These are phyloP conservation scores for Rhodosporidiobolus odoratus DNA, from an alignment of 768 basidiomycete species.

Conservation along the genomic window DNA sequence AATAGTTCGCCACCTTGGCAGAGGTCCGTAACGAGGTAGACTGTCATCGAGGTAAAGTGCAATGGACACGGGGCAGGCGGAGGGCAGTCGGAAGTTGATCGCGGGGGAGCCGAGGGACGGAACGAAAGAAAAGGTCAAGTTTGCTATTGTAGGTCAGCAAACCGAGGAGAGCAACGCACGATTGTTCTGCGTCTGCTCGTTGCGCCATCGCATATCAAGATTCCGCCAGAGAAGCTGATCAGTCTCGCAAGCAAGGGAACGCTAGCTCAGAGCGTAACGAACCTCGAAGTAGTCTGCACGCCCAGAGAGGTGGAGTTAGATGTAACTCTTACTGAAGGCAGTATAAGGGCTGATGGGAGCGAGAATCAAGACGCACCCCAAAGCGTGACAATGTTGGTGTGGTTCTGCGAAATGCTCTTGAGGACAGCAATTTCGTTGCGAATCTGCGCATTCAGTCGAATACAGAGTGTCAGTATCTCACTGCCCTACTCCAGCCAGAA, in stretches of 20 bases:
- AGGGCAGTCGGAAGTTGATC: not conserved
- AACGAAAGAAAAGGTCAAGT: too few species aligned
- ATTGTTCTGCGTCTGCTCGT: constrained; percentile 36
- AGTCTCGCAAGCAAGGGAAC: not conserved
- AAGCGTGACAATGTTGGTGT: constrained; percentile 77
- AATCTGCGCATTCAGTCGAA: constrained; percentile 54
- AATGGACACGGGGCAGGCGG: constrained; percentile 45
- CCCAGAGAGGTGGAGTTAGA: not conserved
- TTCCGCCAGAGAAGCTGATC: not conserved
- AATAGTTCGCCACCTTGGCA: constrained; percentile 90
- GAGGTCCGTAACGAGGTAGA: constrained; percentile 86
- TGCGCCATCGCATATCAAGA: too few species aligned
- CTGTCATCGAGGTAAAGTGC: constrained; percentile 55
- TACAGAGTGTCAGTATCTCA: too few species aligned
- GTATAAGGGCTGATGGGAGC: too few species aligned
- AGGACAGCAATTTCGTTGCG: constrained; percentile 95
- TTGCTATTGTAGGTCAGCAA: too few species aligned
- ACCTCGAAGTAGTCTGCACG: constrained; percentile 38
- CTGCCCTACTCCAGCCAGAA: too few species aligned
- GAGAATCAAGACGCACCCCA: constrained; percentile 31
- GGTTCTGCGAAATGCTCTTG: constrained; percentile 84
- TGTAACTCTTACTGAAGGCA: not conserved
- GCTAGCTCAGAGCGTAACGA: too few species aligned
- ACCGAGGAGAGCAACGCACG: constrained; percentile 4
- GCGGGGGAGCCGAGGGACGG: not conserved